Base-by-base conservation (phyloP, 345 rosid genomes). In the Erucastrum elatum region DNA sequence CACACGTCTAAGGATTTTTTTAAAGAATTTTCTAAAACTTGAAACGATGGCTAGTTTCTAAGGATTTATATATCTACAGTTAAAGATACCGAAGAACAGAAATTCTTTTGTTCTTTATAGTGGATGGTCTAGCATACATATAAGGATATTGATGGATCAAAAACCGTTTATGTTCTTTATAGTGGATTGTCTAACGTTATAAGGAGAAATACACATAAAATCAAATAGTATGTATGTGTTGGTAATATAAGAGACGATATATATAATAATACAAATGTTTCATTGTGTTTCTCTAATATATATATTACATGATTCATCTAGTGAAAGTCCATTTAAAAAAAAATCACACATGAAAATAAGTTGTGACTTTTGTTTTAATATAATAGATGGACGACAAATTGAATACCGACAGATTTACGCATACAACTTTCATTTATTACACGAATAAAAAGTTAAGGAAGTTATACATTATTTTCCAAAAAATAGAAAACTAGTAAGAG, bases 171-270 rank as follows among this genome's bases (percentile, higher is more conserved):
- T 44, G 51, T 44, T 44, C 15, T 44, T 44, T 44, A 44, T 44
- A 12, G 51, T 44, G 15, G 15, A 11, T 44, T 5, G 51, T 12
- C 5, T 7, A 44, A 44, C 4, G 5, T 44, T 9, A 90, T 96
- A 44, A 44, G 5, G n/a, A 11, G 1, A 44, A 44, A 11, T 4
- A 11, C 13, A 41, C 13, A 41, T 41, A 6, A 41, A 41, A 41
- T 41, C 49, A 41, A 41, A 41, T 41, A 41, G 13, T 44, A 44
- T 44, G 15, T 3, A 44, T 11, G 51, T 44, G n/a, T 44, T 44
- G 51, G 5, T 15, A 44, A 44, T 44, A 44, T 44, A 44, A 44
- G 51, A 12, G 1, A 44, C 15, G 15, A 44, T 12, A 8, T 41
- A 9, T 11, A 44, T 12, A 12, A 21, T 34, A 34, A 34, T 44